Evolutionary conservation across 371 early-diverging fungal species (phyloP), one percentile per base, ranked within the genome.

Genomic region (Dichotomocladium elegans): DNA sequence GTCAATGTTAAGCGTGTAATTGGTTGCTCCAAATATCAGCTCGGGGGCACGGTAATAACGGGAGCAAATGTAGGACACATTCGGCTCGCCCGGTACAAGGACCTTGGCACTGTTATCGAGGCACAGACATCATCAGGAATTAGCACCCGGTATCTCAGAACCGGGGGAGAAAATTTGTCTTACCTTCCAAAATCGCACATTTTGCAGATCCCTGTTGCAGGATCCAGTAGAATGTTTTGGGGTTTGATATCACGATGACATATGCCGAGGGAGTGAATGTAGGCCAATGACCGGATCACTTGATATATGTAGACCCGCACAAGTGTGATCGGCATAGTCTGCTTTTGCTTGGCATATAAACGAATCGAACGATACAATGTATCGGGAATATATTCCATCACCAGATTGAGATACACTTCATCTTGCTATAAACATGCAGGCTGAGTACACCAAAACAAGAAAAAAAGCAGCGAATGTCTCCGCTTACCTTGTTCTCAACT

Each of bases 21-120:
- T 91, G 49, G 93, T 94, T 25, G 93, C 90, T n/a, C 95, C 97
- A 77, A 99, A 93, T 48, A 99, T 95, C 48, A 98, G 81, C 79
- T 99, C 99, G 0, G 99, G 99, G 3, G 99, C 97, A 42, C 99
- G 86, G 77, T 99, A 99, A 73, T 96, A 98, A 53, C 99, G 83
- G 33, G 99, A 98, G 74, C 99, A 98, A 50, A 99, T 97, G 72
- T 99, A 99, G 41, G 94, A 90, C 45, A 97, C 95, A 70, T 99
- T 99, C 27, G 92, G 93, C 71, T 97, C 97, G 44, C 94, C 96
- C 26, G 87, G 83, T 21, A 91, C 83, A 50, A 99, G 82, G n/a
- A 92, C 85, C 77, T 99, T 99, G 44, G 99, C 99, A 63, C 92
- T 86, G 26, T 17, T 0, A 25, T 4, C 2, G 14, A 33, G 30